Evolutionary conservation across 371 early-diverging fungal genomes (phyloP).

Genomic region (Rhizopus microsporus): DNA sequence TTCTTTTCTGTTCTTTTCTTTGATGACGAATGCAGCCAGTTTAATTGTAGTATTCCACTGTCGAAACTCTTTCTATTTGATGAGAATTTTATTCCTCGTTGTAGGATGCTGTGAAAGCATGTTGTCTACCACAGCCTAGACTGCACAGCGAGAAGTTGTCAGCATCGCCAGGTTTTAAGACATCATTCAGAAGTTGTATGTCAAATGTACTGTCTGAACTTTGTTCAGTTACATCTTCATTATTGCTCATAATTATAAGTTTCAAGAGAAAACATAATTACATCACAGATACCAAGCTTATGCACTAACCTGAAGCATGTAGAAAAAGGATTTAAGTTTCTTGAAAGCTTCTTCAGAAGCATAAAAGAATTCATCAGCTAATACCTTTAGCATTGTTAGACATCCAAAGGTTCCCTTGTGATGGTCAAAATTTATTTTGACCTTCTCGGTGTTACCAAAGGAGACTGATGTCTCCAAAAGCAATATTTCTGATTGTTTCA

Average conservation of each 20-base stretch:
- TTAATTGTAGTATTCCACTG: neutral
- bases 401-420: neutral
- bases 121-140: neutral
- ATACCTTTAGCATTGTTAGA: constrained; percentile 1
- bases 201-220: too few relatives aligned
- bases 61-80: neutral
- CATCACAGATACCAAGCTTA: neutral
- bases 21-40: neutral
- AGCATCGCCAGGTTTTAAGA: too few relatives aligned
- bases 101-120: neutral
- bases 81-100: neutral
- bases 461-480: neutral
- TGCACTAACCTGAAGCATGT: constrained; percentile 13
- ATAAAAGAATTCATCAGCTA: constrained; percentile 12
- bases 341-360: constrained; percentile 4
- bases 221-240: too few relatives aligned
- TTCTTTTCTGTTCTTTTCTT: constrained; percentile 4
- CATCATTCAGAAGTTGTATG: too few relatives aligned
- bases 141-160: neutral
- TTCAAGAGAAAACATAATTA: too few relatives aligned
- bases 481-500: neutral
- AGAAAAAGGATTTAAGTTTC: constrained; percentile 15
- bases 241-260: too few relatives aligned
- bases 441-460: neutral
- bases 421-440: neutral